These are phyloP conservation scores for Pseudogymnoascus sp. DNA, from an alignment of 2,329 filamentous ascomycete species.

Conservation along the genomic window DNA sequence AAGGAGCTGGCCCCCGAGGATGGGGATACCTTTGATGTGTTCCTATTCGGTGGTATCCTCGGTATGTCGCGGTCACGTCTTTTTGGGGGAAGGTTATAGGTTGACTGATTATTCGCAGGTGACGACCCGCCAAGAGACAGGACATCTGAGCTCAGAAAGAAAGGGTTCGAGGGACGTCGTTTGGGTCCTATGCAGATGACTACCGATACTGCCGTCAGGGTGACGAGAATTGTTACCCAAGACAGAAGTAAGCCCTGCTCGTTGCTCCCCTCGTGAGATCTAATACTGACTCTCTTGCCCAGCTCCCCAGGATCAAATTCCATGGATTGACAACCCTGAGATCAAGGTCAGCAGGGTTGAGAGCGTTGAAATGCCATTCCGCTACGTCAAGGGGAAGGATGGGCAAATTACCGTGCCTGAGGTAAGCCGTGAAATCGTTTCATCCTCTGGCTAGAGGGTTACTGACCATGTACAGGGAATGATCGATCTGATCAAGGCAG, in stretches of 20 bases:
- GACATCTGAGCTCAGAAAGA: constrained; percentile 89
- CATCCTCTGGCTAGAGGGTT: neutral
- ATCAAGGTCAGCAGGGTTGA: constrained; percentile 85
- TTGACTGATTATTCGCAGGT: constrained; percentile 43
- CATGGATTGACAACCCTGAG: constrained; percentile 82
- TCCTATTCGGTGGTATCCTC: constrained; percentile 91
- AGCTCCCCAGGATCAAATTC: constrained; percentile 73
- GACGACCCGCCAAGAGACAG: constrained; percentile 93
- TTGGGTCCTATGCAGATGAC: constrained; percentile 96
- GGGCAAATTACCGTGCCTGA: constrained; percentile 85
- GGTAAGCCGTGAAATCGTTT: constrained; percentile 42
- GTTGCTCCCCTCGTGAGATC: neutral
- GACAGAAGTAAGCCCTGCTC: constrained; percentile 58
- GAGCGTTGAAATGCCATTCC: constrained; percentile 95
- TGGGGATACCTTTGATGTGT: constrained; percentile 75
- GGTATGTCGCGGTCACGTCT: constrained; percentile 45
- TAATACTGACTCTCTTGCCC: constrained; percentile 8
- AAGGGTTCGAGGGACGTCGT: constrained; percentile 81
- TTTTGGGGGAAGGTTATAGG: neutral
- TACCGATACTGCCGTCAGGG: constrained; percentile 91
- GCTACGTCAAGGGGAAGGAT: constrained; percentile 72
- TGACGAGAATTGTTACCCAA: constrained; percentile 82
- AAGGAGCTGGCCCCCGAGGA: constrained; percentile 80
- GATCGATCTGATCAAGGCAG: constrained; percentile 85
- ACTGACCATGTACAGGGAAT: constrained; percentile 55